Evolutionary conservation across 2,329 filamentous ascomycete species (phyloP).

Genomic region (Trichoderma oligosporum): DNA sequence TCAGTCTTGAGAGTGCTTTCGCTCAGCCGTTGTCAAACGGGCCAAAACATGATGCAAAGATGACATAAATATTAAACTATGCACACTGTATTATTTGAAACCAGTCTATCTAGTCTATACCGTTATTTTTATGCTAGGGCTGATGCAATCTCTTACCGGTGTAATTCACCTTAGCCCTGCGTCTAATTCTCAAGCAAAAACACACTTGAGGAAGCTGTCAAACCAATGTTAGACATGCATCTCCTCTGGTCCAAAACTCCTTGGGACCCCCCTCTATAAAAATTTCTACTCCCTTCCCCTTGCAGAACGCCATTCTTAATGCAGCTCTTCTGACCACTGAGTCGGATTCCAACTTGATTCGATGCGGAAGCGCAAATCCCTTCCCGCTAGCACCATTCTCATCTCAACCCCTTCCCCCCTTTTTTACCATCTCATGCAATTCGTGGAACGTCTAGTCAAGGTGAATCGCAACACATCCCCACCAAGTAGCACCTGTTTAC

Average conservation of each 20-base stretch:
- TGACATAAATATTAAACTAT: background rate
- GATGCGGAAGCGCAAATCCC: background rate
- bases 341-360: background rate
- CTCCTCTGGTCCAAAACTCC: background rate
- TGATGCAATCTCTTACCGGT: too few species aligned
- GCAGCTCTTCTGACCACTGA: background rate
- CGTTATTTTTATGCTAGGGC: too few species aligned
- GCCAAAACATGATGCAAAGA: background rate
- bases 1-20: too few species aligned
- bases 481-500: background rate
- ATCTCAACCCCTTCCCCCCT: background rate
- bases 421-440: background rate
- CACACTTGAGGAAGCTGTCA: background rate
- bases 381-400: background rate
- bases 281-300: background rate
- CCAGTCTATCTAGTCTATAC: conserved; percentile 10
- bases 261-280: background rate
- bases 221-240: too few species aligned
- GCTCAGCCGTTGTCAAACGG: too few species aligned
- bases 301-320: background rate
- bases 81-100: background rate
- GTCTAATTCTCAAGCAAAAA: background rate
- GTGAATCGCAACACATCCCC: background rate
- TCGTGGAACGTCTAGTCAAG: background rate
- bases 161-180: too few species aligned